Evolutionary conservation across 2,329 filamentous ascomycete genomes (phyloP).

Genomic region (Septoria linicola): DNA sequence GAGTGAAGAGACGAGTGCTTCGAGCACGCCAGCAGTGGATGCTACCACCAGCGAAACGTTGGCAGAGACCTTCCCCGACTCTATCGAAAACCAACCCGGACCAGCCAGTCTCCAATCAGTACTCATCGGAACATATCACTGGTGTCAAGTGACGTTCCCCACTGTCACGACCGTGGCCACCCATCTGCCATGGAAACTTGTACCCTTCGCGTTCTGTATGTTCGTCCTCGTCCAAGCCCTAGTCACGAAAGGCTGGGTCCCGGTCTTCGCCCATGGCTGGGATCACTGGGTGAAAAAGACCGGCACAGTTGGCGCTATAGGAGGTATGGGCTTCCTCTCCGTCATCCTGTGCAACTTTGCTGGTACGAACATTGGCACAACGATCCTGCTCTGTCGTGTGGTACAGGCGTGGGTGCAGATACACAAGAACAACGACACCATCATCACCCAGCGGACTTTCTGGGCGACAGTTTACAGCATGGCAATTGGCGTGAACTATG

Average conservation of each 20-base stretch:
- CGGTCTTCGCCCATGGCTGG: conserved; percentile 71
- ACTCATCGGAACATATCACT: conserved; percentile 49
- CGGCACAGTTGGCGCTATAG: conserved; percentile 65
- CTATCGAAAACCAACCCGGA: conserved; percentile 13
- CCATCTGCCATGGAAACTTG: conserved; percentile 65
- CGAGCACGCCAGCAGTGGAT: background rate
- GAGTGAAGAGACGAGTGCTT: background rate
- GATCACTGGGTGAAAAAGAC: conserved; percentile 70
- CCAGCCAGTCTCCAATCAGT: conserved; percentile 55
- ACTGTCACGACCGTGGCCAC: conserved; percentile 64
- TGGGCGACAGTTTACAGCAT: conserved; percentile 74
- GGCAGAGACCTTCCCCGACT: background rate
- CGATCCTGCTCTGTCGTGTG: conserved; percentile 69
- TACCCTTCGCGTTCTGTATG: conserved; percentile 73
- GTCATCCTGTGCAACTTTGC: conserved; percentile 65
- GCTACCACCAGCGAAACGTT: conserved; percentile 1
- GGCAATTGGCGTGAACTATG: conserved; percentile 73
- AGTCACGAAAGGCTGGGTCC: conserved; percentile 72
- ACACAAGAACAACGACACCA: conserved; percentile 46
- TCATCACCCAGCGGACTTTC: conserved; percentile 64
- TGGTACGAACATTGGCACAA: conserved; percentile 74
- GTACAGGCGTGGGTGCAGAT: conserved; percentile 68
- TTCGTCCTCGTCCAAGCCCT: conserved; percentile 71
- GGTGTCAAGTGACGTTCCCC: conserved; percentile 69
- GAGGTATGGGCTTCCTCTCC: conserved; percentile 71